Evolutionary conservation across 208 protist species (phyloP), one percentile per base, ranked within the genome.

Genomic region (Leptomonas pyrrhocoris): DNA sequence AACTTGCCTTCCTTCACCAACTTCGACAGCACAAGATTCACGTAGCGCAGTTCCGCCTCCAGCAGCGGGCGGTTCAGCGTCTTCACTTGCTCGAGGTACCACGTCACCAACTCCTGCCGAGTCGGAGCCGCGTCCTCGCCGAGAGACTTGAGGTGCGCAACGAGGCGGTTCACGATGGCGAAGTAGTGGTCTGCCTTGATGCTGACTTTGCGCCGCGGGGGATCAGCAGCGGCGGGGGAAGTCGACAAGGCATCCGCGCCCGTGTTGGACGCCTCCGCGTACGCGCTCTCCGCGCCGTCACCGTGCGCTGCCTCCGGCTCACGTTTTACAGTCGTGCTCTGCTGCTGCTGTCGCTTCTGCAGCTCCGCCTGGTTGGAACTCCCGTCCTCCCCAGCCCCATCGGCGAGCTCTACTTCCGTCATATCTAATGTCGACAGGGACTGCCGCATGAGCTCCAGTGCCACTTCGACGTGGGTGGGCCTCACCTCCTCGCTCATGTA

Each of bases 401-500:
- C 92, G 7, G 86, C 79, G 19, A 96, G 80, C 78, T 96, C 89
- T 28, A 96, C 82, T 63, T 96, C 92, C 1, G 88, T 94, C 86
- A 95, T 93, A 64, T 97, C 93, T 31, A 94, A 73, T 7, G 89
- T 94, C 12, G 89, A 95, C 19, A 97, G 70, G 4, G 93, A 97
- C 80, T 94, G 85, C 40, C 90, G 86, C 93, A 97, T 97, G 12
- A 97, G 80, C 79, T 94, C 90, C 70, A 97, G 68, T 51, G 88
- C 89, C 51, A 95, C 84, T 69, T 88, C 84, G 36, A 95, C 90
- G 68, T 97, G 93, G 15, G 73, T 77, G 1, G 86, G 64, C 4
- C 70, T 76, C 67, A 99, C 95, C 55, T 97, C 77, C 21, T 98
- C 81, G 43, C 96, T 93, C 21, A 98, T 73, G 77, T 98, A 89